These are phyloP conservation scores for Dictyostelium discoideum DNA, from an alignment of 78 protist genomes.

Conservation along the genomic window dicty_2.7 NC_007088.5:2973501-2974000, in stretches of 20 bases:
- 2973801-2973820: neutral
- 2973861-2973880: neutral
- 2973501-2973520: neutral
- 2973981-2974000: conserved; percentile 1
- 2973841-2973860: neutral
- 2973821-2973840: neutral
- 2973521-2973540: neutral
- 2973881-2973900: neutral
- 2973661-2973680: conserved; percentile 10
- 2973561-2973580: conserved; percentile 6
- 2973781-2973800: neutral
- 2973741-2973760: neutral
- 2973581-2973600: neutral
- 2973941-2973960: neutral
- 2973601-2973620: neutral
- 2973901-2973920: neutral
- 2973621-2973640: neutral
- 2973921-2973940: neutral
- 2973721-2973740: neutral
- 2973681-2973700: neutral
- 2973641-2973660: neutral
- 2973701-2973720: neutral
- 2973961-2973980: neutral
- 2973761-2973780: neutral
- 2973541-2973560: neutral